These are phyloP conservation scores for Chenopodium suecicum DNA, from an alignment of 148 eudicot genomes.

Conservation along the genomic window DNA sequence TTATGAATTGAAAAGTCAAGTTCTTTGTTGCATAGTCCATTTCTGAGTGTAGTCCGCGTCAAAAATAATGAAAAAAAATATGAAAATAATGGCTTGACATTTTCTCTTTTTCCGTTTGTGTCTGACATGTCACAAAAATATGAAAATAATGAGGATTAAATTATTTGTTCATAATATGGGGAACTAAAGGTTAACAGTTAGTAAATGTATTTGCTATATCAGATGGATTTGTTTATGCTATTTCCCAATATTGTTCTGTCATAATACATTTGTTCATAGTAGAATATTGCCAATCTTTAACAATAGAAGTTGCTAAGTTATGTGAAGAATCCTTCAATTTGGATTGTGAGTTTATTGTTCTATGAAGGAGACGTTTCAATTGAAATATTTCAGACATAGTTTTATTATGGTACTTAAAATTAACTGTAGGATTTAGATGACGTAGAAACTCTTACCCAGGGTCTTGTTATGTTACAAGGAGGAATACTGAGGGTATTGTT, in stretches of 20 bases:
- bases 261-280: not conserved
- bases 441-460: conserved; percentile 96
- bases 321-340: not conserved
- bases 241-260: not conserved
- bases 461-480: conserved; percentile 97
- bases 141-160: not conserved
- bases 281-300: too few relatives aligned
- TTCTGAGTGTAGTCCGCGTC: not conserved
- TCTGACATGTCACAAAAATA: not conserved
- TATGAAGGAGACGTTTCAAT: not conserved
- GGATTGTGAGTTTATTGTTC: not conserved
- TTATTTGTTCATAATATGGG: not conserved
- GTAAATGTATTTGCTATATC: not conserved
- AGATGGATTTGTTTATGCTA: not conserved
- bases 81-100: not conserved
- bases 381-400: not conserved
- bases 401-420: not conserved
- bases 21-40: not conserved
- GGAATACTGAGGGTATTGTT: conserved; percentile 88
- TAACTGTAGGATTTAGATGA: conserved; percentile 87
- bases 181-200: not conserved
- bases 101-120: not conserved
- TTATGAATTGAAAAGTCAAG: not conserved
- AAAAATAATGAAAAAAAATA: not conserved
- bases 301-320: too few relatives aligned